Percentiles rank a stretch among this genome's conserved stretches.
phyloP scores from a whole-genome alignment of 352 stramenopile species.

The Phytophthora lateralis region DNA sequence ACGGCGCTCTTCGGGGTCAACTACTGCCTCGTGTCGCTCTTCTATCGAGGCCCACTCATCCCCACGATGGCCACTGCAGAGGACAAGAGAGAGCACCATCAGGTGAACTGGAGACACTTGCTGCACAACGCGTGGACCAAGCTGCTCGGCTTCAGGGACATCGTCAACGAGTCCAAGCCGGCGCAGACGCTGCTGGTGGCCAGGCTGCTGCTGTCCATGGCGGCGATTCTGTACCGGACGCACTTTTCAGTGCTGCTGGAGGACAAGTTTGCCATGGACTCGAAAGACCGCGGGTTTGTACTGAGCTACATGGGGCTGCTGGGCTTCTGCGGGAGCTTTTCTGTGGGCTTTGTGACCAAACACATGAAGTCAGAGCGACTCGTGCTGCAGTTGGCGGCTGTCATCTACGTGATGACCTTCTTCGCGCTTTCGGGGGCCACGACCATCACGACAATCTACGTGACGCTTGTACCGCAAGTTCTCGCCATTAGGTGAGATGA shows the following conservation, averaged over 20 bases:
- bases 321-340: conserved; percentile 65
- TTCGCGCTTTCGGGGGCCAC: conserved; percentile 61
- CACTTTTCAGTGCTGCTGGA: conserved; percentile 81
- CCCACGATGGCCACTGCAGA: not conserved
- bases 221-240: conserved; percentile 77
- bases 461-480: conserved; percentile 69
- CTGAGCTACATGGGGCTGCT: conserved; percentile 86
- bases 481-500: conserved; percentile 60
- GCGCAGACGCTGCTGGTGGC: conserved; percentile 74
- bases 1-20: conserved; percentile 71
- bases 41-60: conserved; percentile 41
- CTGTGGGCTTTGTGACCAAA: conserved; percentile 58
- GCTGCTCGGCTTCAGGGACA: conserved; percentile 63
- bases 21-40: conserved; percentile 65
- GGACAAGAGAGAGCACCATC: conserved; percentile 8
- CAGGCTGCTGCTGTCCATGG: conserved; percentile 74
- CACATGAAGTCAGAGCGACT: conserved; percentile 58
- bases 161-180: conserved; percentile 65
- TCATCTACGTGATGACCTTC: conserved; percentile 79
- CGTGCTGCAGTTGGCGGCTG: conserved; percentile 62
- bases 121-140: conserved; percentile 58
- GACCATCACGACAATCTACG: conserved; percentile 56
- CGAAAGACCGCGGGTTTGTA: conserved; percentile 65
- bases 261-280: conserved; percentile 79
- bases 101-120: conserved; percentile 40